Conservation (phyloP, 2,329 filamentous ascomycete species). For the Nemania diffusa region DNA sequence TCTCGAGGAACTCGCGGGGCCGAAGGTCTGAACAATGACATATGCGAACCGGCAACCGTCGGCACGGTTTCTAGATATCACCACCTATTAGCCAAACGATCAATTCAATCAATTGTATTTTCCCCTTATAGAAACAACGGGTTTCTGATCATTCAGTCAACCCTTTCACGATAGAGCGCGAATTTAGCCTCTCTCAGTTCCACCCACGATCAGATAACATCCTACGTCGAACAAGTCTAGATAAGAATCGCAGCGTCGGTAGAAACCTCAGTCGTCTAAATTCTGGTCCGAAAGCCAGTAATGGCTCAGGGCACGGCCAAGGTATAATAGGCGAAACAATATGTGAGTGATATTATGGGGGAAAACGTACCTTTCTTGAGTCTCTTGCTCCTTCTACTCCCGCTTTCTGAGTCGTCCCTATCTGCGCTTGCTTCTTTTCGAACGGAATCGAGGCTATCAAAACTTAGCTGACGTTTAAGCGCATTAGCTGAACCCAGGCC, state of each 20-base stretch:
- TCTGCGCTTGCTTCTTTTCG: constrained; percentile 61
- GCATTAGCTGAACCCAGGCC: constrained; percentile 65
- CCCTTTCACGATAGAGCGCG: not conserved
- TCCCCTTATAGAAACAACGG: not conserved
- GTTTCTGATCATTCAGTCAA: not conserved
- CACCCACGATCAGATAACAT: not conserved
- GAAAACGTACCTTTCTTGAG: constrained; percentile 79
- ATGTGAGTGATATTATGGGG: not conserved
- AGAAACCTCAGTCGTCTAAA: not conserved
- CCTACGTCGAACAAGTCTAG: not conserved
- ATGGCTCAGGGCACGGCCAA: not conserved
- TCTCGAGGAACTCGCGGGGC: constrained; percentile 73
- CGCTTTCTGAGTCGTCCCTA: constrained; percentile 70
- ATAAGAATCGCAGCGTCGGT: not conserved
- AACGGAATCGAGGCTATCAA: constrained; percentile 61
- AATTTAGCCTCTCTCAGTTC: not conserved
- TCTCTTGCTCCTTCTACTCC: constrained; percentile 88
- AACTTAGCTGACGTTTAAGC: constrained; percentile 81
- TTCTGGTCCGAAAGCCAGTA: not conserved
- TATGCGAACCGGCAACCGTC: constrained; percentile 94
- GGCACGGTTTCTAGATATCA: constrained; percentile 67
- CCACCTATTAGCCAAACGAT: constrained; percentile 29
- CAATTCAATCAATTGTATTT: not conserved
- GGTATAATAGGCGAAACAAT: not conserved
- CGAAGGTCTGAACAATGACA: constrained; percentile 90